A percentile compares a stretch with the other conserved stretches of the same genome.
Conservation (phyloP, 345 rosid genomes). For the Aquilaria yunnanensis region DNA sequence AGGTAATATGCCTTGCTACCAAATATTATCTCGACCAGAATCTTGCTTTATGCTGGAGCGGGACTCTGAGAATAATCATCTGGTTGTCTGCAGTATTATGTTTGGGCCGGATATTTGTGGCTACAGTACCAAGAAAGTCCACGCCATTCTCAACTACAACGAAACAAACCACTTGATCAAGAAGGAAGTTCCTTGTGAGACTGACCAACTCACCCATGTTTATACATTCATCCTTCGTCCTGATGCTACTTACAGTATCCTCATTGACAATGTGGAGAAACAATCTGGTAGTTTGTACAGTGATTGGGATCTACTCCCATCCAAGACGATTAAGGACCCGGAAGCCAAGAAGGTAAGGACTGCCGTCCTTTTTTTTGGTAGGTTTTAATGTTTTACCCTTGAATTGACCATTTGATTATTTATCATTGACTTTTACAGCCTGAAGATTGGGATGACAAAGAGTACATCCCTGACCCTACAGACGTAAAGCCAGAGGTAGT, state of each 20-base stretch:
- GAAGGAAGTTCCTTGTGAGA: constrained; percentile 98
- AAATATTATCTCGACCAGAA: not conserved
- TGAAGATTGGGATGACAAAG: constrained; percentile 97
- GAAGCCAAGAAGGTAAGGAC: constrained; percentile 75
- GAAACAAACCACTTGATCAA: constrained; percentile 78
- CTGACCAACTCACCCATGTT: constrained; percentile 95
- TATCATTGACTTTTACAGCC: constrained; percentile 45
- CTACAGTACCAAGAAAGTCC: constrained; percentile 97
- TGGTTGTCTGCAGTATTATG: constrained; percentile 70
- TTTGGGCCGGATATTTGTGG: constrained; percentile 99
- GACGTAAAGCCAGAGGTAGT: constrained; percentile 89
- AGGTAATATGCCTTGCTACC: constrained; percentile 34
- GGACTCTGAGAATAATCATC: not conserved
- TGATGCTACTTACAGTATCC: constrained; percentile 90
- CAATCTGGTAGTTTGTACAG: constrained; percentile 85
- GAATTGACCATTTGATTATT: not conserved
- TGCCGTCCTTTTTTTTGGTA: not conserved
- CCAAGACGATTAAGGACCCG: constrained; percentile 88
- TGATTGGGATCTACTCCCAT: constrained; percentile 93
- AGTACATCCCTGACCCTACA: constrained; percentile 88
- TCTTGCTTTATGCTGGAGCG: not conserved
- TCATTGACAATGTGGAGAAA: constrained; percentile 89
- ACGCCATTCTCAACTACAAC: constrained; percentile 88
- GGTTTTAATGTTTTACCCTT: not conserved
- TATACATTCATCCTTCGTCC: constrained; percentile 89